Evolutionary conservation across 495 filamentous ascomycete genomes (phyloP).

Genomic region (Gamarada debralockiae): DNA sequence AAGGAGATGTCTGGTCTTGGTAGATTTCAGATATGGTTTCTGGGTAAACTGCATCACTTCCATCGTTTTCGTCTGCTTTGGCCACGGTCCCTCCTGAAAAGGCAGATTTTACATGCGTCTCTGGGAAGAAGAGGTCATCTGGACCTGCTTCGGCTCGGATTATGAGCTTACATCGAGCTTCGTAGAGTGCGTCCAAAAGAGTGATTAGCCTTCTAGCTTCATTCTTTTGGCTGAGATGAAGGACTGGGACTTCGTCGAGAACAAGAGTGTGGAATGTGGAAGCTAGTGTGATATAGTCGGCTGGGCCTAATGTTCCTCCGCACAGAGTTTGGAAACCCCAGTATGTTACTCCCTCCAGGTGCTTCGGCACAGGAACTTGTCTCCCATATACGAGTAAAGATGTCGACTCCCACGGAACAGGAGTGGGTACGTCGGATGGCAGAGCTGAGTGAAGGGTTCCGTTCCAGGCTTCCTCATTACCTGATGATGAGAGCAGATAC

Average conservation of each 20-base stretch:
- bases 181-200: constrained; percentile 67
- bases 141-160: constrained; percentile 53
- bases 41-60: constrained; percentile 52
- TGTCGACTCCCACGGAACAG: constrained; percentile 40
- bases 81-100: constrained; percentile 5
- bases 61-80: constrained; percentile 19
- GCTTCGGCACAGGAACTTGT: constrained; percentile 44
- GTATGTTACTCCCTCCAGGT: constrained; percentile 40
- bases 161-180: constrained; percentile 61
- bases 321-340: constrained; percentile 62
- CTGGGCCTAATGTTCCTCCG: constrained; percentile 52
- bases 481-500: constrained; percentile 12
- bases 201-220: constrained; percentile 71
- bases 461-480: constrained; percentile 8
- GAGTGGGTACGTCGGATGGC: constrained; percentile 6
- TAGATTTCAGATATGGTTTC: constrained; percentile 69
- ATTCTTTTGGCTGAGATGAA: constrained; percentile 59
- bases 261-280: constrained; percentile 67
- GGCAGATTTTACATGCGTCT: constrained; percentile 20
- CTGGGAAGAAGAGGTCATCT: constrained; percentile 68
- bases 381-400: constrained; percentile 58
- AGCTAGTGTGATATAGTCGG: constrained; percentile 69
- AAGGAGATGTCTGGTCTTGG: constrained; percentile 64
- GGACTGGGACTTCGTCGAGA: constrained; percentile 53
- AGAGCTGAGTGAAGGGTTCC: constrained; percentile 14